A percentile compares a stretch with the other conserved stretches of the same genome.
These are phyloP conservation scores for Panicum virgatum DNA, from an alignment of 202 grass and related monocot genomes.

Conservation along the genomic window DNA sequence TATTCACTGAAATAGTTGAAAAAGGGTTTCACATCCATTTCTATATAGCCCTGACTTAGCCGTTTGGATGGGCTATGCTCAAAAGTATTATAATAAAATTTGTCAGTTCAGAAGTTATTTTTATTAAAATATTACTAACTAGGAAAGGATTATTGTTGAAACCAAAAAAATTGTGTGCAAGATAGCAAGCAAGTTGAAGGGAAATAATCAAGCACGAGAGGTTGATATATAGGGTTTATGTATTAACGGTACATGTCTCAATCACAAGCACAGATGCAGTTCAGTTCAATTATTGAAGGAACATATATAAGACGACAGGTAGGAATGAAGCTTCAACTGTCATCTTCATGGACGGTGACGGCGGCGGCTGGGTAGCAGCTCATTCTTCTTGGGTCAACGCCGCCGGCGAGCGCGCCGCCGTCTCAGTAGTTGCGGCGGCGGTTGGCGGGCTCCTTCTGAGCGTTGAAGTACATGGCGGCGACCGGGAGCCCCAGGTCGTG, in stretches of 20 bases:
- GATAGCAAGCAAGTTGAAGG: no score
- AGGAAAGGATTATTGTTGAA: no score
- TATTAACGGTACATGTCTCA: background rate
- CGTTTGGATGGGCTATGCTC: no score
- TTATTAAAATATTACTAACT: no score
- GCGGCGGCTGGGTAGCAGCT: background rate
- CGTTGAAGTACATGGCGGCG: slow-evolving; percentile 75
- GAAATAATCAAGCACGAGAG: background rate
- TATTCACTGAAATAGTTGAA: no score
- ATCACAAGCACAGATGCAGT: background rate
- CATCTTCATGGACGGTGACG: background rate
- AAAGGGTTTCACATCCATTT: no score
- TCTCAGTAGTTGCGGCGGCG: slow-evolving; percentile 47
- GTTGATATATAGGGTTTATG: background rate
- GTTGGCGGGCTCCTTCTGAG: slow-evolving; percentile 61
- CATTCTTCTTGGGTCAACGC: background rate
- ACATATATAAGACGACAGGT: background rate
- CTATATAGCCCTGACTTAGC: no score
- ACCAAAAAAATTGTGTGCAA: no score
- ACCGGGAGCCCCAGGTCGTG: slow-evolving; percentile 63
- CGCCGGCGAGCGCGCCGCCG: fast-evolving
- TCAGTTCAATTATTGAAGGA: background rate
- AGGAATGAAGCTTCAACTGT: background rate
- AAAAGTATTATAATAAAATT: no score
- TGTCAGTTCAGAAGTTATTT: no score